Evolutionary conservation across 1,284 basidiomycete species (phyloP).

Genomic region (Trichosporon asahii): DNA sequence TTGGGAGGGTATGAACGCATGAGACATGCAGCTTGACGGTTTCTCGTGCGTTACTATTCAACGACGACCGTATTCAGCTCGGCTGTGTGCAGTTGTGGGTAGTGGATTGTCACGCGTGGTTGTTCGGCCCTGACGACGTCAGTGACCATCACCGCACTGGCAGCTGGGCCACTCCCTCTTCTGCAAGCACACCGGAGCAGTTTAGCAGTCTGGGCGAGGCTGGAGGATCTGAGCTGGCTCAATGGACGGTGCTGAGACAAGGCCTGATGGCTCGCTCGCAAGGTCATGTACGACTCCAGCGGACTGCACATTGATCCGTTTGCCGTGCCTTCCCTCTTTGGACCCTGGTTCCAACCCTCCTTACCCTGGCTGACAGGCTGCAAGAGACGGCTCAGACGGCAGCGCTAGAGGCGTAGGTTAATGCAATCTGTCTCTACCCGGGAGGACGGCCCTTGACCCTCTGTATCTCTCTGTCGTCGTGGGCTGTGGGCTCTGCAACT

Average conservation of each 20-base stretch:
- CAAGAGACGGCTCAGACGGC: no score
- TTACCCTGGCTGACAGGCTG: neutral
- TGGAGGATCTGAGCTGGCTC: no score
- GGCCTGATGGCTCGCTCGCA: no score
- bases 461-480: neutral
- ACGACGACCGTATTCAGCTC: neutral
- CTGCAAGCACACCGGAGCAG: no score
- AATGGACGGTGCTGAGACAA: neutral
- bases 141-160: neutral
- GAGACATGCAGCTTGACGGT: neutral
- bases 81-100: neutral
- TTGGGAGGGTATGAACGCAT: no score
- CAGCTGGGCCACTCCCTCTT: no score
- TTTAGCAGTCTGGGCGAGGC: no score
- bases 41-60: neutral
- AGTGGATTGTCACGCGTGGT: neutral
- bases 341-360: neutral
- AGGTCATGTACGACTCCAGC: neutral
- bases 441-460: neutral
- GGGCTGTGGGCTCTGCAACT: no score
- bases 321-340: neutral
- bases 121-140: neutral
- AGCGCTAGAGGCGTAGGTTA: neutral
- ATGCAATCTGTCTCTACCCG: conserved; percentile 3
- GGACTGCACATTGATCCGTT: neutral